phyloP scores from a whole-genome alignment of 2,329 filamentous ascomycete species.

The Penicillium sp. region DNA sequence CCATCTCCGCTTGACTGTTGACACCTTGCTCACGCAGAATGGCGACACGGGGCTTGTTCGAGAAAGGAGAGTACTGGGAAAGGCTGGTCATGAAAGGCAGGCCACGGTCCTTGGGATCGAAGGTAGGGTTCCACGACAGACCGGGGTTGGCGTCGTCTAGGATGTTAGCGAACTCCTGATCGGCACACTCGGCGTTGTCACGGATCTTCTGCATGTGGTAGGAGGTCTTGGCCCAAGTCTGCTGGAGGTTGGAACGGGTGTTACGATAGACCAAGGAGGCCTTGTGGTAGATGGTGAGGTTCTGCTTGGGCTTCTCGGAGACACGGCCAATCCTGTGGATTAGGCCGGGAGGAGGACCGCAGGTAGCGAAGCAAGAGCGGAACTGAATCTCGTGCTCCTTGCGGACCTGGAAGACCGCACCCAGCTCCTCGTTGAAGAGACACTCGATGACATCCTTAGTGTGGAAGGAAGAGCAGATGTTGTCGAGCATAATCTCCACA shows the following conservation, averaged over 20 bases:
- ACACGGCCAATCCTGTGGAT: slow-evolving; percentile 81
- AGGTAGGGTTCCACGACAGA: slow-evolving; percentile 76
- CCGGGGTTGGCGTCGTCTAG: slow-evolving; percentile 73
- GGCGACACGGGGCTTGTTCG: slow-evolving; percentile 69
- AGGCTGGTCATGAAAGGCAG: slow-evolving; percentile 64
- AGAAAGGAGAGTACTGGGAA: slow-evolving; percentile 53
- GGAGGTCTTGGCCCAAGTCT: slow-evolving; percentile 83
- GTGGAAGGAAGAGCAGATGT: slow-evolving; percentile 55
- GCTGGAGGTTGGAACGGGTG: slow-evolving; percentile 69
- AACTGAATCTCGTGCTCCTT: slow-evolving; percentile 80
- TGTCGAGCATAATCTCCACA: slow-evolving; percentile 77
- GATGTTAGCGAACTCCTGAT: slow-evolving; percentile 74
- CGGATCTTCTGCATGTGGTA: slow-evolving; percentile 85
- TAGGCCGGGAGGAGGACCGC: slow-evolving; percentile 73
- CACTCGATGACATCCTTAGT: slow-evolving; percentile 65
- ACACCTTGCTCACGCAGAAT: slow-evolving; percentile 94
- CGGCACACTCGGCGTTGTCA: slow-evolving; percentile 82
- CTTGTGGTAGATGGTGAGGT: slow-evolving; percentile 69
- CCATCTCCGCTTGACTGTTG: slow-evolving; percentile 96
- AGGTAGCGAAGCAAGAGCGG: slow-evolving; percentile 84
- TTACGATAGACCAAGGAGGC: slow-evolving; percentile 65
- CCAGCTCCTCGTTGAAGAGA: slow-evolving; percentile 94
- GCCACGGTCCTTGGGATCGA: slow-evolving; percentile 71
- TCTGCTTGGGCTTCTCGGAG: slow-evolving; percentile 63
- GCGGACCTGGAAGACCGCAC: slow-evolving; percentile 90